phyloP scores from a whole-genome alignment of 2,329 filamentous ascomycete species.

The Penicillium sp. region DNA sequence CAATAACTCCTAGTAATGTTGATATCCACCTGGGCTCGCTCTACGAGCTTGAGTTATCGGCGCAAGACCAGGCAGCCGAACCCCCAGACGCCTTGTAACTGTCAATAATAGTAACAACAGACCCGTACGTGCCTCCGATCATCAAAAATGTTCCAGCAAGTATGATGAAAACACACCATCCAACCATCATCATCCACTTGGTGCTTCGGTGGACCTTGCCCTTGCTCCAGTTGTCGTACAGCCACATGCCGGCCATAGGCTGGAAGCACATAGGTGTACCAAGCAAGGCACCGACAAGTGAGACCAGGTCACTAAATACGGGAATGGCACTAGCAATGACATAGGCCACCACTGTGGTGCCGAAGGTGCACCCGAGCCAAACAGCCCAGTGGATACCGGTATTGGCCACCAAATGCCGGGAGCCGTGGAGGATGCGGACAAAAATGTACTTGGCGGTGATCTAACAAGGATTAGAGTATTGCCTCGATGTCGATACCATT shows the following conservation, averaged over 20 bases:
- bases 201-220: slow-evolving; percentile 13
- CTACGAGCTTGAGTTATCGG: slow-evolving; percentile 37
- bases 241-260: slow-evolving; percentile 42
- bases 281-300: slow-evolving; percentile 20
- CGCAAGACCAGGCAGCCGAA: slow-evolving; percentile 41
- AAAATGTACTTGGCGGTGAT: slow-evolving; percentile 20
- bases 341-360: slow-evolving; percentile 15
- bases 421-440: slow-evolving; percentile 15
- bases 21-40: background rate
- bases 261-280: slow-evolving; percentile 21
- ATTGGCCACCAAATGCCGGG: slow-evolving; percentile 16
- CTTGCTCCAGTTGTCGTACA: slow-evolving; percentile 36
- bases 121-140: slow-evolving; percentile 45
- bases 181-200: slow-evolving; percentile 15
- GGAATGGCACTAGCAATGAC: slow-evolving; percentile 23
- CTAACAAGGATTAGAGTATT: background rate
- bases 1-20: background rate
- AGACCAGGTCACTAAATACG: slow-evolving; percentile 20
- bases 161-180: slow-evolving; percentile 33
- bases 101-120: slow-evolving; percentile 39
- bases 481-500: background rate
- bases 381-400: slow-evolving; percentile 16
- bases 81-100: slow-evolving; percentile 35
- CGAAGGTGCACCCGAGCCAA: slow-evolving; percentile 17
- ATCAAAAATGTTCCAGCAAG: slow-evolving; percentile 40